Percentiles rank a stretch among this genome's conserved stretches.
These are phyloP conservation scores for Naganishia friedmannii DNA, from an alignment of 768 basidiomycete species.

Conservation along the genomic window DNA sequence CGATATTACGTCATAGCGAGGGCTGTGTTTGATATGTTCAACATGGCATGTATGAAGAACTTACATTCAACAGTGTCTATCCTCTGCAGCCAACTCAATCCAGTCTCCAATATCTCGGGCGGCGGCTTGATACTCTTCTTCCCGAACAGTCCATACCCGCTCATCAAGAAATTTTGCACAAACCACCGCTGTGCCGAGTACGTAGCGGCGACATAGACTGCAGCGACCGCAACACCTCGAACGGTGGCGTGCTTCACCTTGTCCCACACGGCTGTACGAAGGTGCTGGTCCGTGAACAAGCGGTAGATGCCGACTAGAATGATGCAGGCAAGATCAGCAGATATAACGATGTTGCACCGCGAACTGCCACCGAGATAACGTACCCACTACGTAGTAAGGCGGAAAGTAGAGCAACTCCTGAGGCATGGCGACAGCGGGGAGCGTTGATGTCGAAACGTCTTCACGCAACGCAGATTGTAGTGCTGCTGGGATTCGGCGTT, in stretches of 20 bases:
- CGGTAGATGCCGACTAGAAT: slow-evolving; percentile 71
- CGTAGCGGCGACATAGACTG: slow-evolving; percentile 62
- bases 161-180: slow-evolving; percentile 42
- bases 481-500: background rate
- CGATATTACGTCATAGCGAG: background rate
- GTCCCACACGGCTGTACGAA: slow-evolving; percentile 72
- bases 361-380: background rate
- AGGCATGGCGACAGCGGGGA: slow-evolving; percentile 43
- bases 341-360: too few species aligned
- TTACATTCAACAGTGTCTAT: slow-evolving; percentile 32
- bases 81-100: slow-evolving; percentile 29
- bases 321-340: background rate
- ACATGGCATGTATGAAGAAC: background rate
- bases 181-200: slow-evolving; percentile 64
- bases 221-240: slow-evolving; percentile 67
- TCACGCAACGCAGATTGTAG: background rate
- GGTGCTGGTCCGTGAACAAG: slow-evolving; percentile 66
- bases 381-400: slow-evolving; percentile 68
- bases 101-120: slow-evolving; percentile 22
- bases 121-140: slow-evolving; percentile 29
- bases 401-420: slow-evolving; percentile 64
- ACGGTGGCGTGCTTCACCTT: slow-evolving; percentile 75
- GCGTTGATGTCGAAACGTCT: background rate
- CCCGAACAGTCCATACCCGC: slow-evolving; percentile 37
- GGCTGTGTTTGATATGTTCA: background rate